These are phyloP conservation scores for Leptographium procerum DNA, from an alignment of 2,329 filamentous ascomycete genomes.

Conservation along the genomic window DNA sequence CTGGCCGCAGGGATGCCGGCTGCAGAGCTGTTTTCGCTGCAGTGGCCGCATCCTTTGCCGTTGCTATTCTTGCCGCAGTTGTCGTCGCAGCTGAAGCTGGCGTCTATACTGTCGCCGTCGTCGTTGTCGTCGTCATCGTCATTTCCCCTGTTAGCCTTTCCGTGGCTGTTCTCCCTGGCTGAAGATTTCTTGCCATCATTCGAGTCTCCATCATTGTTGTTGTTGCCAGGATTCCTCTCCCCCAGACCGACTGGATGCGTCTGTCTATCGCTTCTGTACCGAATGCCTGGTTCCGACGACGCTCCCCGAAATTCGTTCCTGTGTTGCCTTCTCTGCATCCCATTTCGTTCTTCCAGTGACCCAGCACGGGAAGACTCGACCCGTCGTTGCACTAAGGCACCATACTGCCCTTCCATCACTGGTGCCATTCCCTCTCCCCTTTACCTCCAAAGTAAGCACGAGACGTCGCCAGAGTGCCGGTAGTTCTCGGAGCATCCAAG, in stretches of 20 bases:
- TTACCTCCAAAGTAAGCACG: constrained; percentile 12
- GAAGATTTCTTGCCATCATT: not conserved
- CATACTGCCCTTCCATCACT: constrained; percentile 8
- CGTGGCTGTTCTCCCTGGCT: not conserved
- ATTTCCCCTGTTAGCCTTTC: constrained; percentile 4
- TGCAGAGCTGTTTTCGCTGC: not conserved
- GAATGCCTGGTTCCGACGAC: not conserved
- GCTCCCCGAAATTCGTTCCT: not conserved
- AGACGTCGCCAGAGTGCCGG: constrained; percentile 11
- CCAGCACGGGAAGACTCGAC: constrained; percentile 1
- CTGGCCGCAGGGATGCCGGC: not conserved
- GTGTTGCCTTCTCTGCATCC: too few species aligned
- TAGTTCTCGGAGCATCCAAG: constrained; percentile 8
- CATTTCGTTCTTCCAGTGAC: not conserved
- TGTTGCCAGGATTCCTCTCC: not conserved
- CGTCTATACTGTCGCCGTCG: constrained; percentile 2
- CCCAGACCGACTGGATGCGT: not conserved
- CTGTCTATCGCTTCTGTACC: not conserved
- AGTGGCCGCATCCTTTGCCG: constrained; percentile 3
- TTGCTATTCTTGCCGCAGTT: not conserved
- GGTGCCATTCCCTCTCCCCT: constrained; percentile 20
- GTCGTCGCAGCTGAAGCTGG: not conserved
- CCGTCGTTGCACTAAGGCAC: constrained; percentile 9
- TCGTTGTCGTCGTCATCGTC: not conserved
- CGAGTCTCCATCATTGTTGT: constrained; percentile 3